A percentile compares a stretch with the other conserved stretches of the same genome.
phyloP scores from a whole-genome alignment of 257 asterid genomes.

The Solanum bukasovii region DNA sequence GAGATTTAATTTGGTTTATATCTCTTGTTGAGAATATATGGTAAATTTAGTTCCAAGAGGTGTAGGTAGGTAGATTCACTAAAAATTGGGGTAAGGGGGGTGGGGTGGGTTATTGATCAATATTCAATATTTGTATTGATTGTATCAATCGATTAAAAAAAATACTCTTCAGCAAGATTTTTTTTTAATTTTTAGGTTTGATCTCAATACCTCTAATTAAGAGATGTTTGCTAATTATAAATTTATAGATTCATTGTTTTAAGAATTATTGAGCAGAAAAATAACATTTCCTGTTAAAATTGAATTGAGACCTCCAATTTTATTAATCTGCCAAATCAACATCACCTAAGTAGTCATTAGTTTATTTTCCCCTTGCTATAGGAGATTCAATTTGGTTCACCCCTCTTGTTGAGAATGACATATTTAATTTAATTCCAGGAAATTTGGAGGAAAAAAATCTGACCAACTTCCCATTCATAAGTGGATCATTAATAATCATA shows the following conservation, averaged over 20 bases:
- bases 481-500: background rate
- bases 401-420: background rate
- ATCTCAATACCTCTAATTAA: accelerated
- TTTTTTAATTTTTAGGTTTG: background rate
- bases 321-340: background rate
- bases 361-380: background rate
- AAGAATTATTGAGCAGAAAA: background rate
- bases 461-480: background rate
- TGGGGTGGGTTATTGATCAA: too few species aligned
- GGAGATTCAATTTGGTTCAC: background rate
- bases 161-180: background rate
- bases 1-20: background rate
- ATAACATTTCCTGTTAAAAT: background rate
- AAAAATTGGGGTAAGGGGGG: background rate
- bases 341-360: background rate
- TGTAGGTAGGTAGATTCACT: background rate
- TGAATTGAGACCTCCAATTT: background rate
- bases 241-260: background rate
- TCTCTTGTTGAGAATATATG: background rate
- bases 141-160: background rate
- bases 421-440: background rate
- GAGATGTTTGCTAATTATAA: background rate
- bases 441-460: background rate
- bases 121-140: background rate
- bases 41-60: background rate